phyloP scores from a whole-genome alignment of 352 stramenopile genomes.

The Phytophthora crassamura region DNA sequence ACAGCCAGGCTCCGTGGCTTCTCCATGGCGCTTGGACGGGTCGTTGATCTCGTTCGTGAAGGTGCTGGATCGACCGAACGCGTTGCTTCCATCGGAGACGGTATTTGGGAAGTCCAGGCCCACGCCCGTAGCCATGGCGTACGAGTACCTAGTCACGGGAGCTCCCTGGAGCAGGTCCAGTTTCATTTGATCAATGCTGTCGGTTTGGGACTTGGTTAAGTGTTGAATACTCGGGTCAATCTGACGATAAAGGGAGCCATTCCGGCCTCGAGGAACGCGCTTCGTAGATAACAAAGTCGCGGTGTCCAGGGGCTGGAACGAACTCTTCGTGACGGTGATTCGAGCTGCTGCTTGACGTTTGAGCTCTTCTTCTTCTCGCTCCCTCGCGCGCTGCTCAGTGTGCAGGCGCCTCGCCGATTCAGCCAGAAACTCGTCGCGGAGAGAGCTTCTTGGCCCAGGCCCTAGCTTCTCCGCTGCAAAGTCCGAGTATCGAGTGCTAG shows the following conservation, averaged over 20 bases:
- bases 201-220: slow-evolving; percentile 68
- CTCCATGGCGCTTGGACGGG: slow-evolving; percentile 64
- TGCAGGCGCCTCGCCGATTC: slow-evolving; percentile 51
- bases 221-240: slow-evolving; percentile 61
- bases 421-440: slow-evolving; percentile 50
- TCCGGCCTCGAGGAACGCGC: slow-evolving; percentile 61
- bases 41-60: slow-evolving; percentile 83
- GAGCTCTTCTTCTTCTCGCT: slow-evolving; percentile 35
- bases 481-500: slow-evolving; percentile 55
- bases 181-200: slow-evolving; percentile 80
- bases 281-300: slow-evolving; percentile 36
- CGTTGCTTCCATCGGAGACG: slow-evolving; percentile 59
- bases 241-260: slow-evolving; percentile 47
- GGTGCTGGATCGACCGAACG: slow-evolving; percentile 67
- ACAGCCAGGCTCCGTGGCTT: slow-evolving; percentile 69
- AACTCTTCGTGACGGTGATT: slow-evolving; percentile 43
- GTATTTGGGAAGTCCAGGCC: slow-evolving; percentile 64
- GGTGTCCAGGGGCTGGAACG: slow-evolving; percentile 46
- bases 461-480: slow-evolving; percentile 37
- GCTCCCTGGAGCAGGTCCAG: slow-evolving; percentile 53
- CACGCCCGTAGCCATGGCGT: slow-evolving; percentile 63
- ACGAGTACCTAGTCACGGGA: slow-evolving; percentile 72
- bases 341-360: slow-evolving; percentile 26
- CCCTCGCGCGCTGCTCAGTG: slow-evolving; percentile 38
- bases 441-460: slow-evolving; percentile 48